Percentiles rank a stretch among this genome's conserved stretches.
Conservation (phyloP, 257 asterid genomes). For the Echites panduratus region DNA sequence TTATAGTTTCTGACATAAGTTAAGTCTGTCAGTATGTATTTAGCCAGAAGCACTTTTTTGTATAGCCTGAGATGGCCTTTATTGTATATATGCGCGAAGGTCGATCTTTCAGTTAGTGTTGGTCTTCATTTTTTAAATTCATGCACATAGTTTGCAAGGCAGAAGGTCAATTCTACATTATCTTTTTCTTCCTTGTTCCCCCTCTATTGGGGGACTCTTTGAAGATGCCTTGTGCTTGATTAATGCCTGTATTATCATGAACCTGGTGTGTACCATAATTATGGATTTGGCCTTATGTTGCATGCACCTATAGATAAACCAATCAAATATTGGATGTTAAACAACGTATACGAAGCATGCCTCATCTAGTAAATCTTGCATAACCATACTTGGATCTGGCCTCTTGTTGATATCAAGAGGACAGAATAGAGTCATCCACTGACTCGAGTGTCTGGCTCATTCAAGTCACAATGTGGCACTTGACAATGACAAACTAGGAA, state of each 20-base stretch:
- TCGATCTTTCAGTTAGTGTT: not conserved
- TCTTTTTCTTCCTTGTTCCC: not conserved
- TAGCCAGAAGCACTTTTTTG: not conserved
- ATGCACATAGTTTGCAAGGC: not conserved
- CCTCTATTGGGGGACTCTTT: not conserved
- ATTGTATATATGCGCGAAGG: not conserved
- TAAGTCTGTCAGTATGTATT: not conserved
- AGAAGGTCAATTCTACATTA: not conserved
- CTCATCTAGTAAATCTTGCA: slow-evolving; percentile 9
- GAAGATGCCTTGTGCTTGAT: not conserved
- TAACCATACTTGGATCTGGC: not conserved
- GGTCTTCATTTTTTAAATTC: not conserved
- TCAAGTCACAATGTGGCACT: slow-evolving; percentile 22
- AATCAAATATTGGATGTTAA: not conserved
- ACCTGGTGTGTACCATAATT: slow-evolving; percentile 3
- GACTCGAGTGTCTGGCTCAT: slow-evolving; percentile 20
- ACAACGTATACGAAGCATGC: not conserved
- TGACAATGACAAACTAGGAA: slow-evolving; percentile 48
- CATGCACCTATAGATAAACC: not conserved
- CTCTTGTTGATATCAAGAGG: slow-evolving; percentile 19
- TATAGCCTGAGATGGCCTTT: not conserved
- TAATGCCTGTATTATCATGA: not conserved
- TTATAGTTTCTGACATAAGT: not conserved
- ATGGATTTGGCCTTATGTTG: not conserved
- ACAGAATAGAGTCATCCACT: slow-evolving; percentile 32